Evolutionary conservation across 1,139 yeast species (phyloP), one percentile per base, ranked within the genome.

Genomic region (Protomyces arabidopsidicola): DNA sequence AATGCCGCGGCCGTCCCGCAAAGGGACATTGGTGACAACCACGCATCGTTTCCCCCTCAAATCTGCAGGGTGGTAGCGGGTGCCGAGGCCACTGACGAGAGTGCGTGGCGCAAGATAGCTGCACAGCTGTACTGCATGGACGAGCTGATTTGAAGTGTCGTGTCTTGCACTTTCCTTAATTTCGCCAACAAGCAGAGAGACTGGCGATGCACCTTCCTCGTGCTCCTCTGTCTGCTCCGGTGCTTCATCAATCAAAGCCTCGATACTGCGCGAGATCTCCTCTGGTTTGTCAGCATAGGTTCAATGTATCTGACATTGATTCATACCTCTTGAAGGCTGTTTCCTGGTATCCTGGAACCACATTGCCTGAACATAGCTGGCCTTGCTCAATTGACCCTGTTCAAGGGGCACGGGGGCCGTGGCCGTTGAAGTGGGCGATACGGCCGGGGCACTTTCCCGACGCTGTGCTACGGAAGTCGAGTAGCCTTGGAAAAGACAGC

Each of bases 21-120:
- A 18, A 18, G 64, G 55, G 12, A 60, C 53, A 18, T 60, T 60
- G 22, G 48, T 52, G 18, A 55, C 64, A 31, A 60, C 64, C 2
- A 60, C 55, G 2, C 48, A 51, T n/a, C 24, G 35, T 24, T 35
- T 53, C 4, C 59, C 64, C 18, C 34, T 39, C 22, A 59, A 24
- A 8, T 53, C 50, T 12, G 8, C 12, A 4, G 55, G 39, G 5
- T 53, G 22, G 24, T 31, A 36, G 4, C 22, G 35, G 27, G 18
- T 34, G 3, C 50, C 36, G 20, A 53, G 54, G 35, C 64, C 59
- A n/a, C 56, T 50, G 18, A 53, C 34, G 24, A 60, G 22, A 6
- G 64, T 60, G 27, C 64, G 45, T 12, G 61, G 61, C 8, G 61
- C 51, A 22, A 16, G 55, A 34, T 24, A 57, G 38, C 27, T 50